Conservation (phyloP, 805 yeast species). For the Myxozyma mucilagina region DNA sequence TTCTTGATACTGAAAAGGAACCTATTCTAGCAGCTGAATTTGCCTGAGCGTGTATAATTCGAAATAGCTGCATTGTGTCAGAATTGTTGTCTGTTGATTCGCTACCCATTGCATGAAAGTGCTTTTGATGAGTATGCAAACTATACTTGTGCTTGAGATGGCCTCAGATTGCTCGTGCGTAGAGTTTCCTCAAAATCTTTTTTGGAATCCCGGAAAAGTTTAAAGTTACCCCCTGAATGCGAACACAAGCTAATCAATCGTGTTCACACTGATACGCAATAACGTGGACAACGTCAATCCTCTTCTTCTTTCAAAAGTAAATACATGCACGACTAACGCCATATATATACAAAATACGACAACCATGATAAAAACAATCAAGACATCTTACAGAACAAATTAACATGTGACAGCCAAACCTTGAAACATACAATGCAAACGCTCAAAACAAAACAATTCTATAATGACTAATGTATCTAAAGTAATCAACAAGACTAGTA, state of each 20-base stretch:
- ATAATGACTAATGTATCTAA: too few relatives aligned
- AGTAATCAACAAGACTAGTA: too few relatives aligned
- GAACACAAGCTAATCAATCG: not conserved
- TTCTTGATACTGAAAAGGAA: constrained; percentile 3
- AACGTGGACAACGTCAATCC: too few relatives aligned
- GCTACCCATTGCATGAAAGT: not conserved
- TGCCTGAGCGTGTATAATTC: not conserved
- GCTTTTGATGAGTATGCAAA: not conserved
- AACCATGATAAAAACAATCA: not conserved
- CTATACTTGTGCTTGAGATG: not conserved
- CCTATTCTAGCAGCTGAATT: constrained; percentile 7
- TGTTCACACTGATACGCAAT: not conserved
- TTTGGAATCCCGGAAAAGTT: not conserved
- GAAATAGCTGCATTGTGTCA: not conserved
- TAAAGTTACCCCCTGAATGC: not conserved
- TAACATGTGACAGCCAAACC: too few relatives aligned
- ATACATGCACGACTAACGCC: not conserved
- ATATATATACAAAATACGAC: not conserved
- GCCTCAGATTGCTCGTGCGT: not conserved
- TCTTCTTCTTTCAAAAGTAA: too few relatives aligned
- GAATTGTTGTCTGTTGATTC: not conserved
- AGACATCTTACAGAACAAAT: too few relatives aligned
- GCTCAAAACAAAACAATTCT: too few relatives aligned
- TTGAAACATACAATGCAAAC: too few relatives aligned
- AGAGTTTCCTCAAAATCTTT: not conserved